These are phyloP conservation scores for Lactarius vividus DNA, from an alignment of 768 basidiomycete species.

Conservation along the genomic window DNA sequence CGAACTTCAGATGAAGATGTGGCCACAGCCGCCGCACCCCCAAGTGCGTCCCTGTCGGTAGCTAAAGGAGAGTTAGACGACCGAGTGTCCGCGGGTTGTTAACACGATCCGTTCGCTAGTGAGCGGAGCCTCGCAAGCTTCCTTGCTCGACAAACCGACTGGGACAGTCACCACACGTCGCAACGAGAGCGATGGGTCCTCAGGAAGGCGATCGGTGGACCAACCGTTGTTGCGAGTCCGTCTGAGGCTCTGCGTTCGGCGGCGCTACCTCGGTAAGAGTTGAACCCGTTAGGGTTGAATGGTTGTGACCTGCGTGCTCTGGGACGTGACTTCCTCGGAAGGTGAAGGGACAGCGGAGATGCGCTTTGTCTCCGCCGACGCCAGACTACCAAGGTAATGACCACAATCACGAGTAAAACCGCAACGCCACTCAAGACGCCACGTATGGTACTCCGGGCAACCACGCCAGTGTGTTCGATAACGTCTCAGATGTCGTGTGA, in stretches of 20 bases:
- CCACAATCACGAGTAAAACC: background rate
- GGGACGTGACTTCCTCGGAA: background rate
- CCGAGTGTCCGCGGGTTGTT: background rate
- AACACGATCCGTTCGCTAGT: background rate
- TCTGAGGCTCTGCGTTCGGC: background rate
- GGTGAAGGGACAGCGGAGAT: background rate
- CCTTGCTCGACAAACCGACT: constrained; percentile 11
- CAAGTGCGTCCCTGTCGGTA: background rate
- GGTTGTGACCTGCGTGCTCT: background rate
- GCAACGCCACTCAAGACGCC: constrained; percentile 12
- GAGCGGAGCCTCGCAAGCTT: constrained; percentile 17
- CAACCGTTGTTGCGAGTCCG: background rate
- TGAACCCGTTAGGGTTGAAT: background rate
- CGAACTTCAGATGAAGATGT: background rate
- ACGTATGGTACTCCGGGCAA: constrained; percentile 18
- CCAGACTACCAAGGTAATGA: background rate
- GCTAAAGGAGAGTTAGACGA: background rate
- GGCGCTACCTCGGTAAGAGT: background rate
- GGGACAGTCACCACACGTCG: background rate
- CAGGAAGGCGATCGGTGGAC: background rate
- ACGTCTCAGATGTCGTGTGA: too few relatives aligned
- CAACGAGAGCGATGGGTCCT: background rate
- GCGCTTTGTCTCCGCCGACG: constrained; percentile 9
- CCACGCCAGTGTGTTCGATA: constrained; percentile 10
- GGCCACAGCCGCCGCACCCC: background rate